A percentile compares a stretch with the other conserved stretches of the same genome.
phyloP scores from a whole-genome alignment of 2,329 filamentous ascomycete genomes.

The Fusarium solani-melongenae region DNA sequence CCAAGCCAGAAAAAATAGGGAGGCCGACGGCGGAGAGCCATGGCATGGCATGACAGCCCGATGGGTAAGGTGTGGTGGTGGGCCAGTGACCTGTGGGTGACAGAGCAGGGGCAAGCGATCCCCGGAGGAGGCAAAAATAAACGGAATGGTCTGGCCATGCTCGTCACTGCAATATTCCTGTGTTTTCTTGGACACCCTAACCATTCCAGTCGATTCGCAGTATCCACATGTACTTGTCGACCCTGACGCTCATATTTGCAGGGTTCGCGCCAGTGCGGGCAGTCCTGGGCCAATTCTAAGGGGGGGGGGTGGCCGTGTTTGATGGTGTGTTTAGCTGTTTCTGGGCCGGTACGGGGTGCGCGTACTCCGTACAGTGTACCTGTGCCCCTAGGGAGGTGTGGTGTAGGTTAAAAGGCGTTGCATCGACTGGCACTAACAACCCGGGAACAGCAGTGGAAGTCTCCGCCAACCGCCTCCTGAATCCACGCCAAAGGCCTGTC shows the following conservation, averaged over 20 bases:
- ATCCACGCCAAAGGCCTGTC: conserved; percentile 19
- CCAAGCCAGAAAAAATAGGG: conserved; percentile 22
- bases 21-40: conserved; percentile 35
- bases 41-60: conserved; percentile 33
- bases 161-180: not conserved
- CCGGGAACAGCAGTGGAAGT: conserved; percentile 6
- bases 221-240: not conserved
- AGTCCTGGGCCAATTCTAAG: conserved; percentile 1
- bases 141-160: not conserved
- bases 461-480: conserved; percentile 21
- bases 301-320: not conserved
- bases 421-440: conserved; percentile 19
- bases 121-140: not conserved
- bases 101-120: not conserved
- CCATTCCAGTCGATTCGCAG: not conserved
- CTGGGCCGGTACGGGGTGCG: not conserved
- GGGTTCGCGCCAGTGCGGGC: conserved; percentile 7
- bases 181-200: not conserved
- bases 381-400: not conserved
- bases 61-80: conserved; percentile 37
- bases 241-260: conserved; percentile 1
- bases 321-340: conserved; percentile 17
- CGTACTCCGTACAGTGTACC: not conserved
- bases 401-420: conserved; percentile 13
- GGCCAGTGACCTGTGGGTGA: conserved; percentile 13